Base-by-base conservation (phyloP, 805 yeast species). In the Yamadazyma ubonensis region DNA sequence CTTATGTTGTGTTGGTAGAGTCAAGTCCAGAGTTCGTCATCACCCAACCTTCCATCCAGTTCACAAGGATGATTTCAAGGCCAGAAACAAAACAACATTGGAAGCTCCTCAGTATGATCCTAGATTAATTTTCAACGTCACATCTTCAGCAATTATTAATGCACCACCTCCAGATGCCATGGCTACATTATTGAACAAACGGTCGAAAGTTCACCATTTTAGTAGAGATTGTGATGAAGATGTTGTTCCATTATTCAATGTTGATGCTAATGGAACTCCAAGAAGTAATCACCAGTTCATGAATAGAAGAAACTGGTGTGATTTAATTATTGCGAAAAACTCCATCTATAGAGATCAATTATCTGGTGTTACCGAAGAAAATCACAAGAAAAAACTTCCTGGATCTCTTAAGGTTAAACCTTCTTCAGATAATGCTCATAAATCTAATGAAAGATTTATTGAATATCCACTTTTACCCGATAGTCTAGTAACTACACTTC, bases 111-210 rank as follows among this genome's bases (percentile, higher is more conserved):
- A 80, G 47, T 58, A 68, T 28, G 96, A 90, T 61, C 84, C 86
- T 25, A 64, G 90, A 43, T 71, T 86, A 48, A 82, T 90, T 57
- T 75, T 86, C 60, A 91, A 91, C 56, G 78, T 93, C 31, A 83
- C 88, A 32, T 81, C 93, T 6, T 86, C 96, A 12, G 98, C 98
- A 2, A 88, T 91, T 42, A 80, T 84, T 20, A 91, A 91, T 59
- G 80, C 93, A 0, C 96, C 99, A 9, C 98, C 98, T 2, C 96
- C 97, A 1, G 78, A 80, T 55, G 81, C 82, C 5, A 85, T 91
- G 84, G 93, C 95, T 0, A 63, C 67, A 5, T 67, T 91, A 47
- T 65, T 91, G 49, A 74, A 84, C 59, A 78, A 72, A 51, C 70
- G 96, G 51, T 73, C 86, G 10, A 73, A 72, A 39, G 65, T 77